Conservation (phyloP, 192 early-diverging fungal genomes). For the Chytriomyces confervae region DNA sequence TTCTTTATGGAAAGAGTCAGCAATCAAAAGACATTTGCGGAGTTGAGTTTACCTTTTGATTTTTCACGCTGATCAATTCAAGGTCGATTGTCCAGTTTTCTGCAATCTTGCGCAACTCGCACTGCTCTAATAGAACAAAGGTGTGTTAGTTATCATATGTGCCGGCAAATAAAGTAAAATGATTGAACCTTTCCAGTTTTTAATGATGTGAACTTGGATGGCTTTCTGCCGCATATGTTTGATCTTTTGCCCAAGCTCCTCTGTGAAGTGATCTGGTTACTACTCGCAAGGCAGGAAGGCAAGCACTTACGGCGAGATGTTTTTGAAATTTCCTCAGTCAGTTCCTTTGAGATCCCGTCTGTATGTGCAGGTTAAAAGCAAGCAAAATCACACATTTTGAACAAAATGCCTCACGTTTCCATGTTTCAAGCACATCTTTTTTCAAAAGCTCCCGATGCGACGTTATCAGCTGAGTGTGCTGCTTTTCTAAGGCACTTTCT, state of each 20-base stretch:
- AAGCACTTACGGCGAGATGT: background rate
- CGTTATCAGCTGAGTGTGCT: constrained; percentile 46
- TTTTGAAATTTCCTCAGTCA: background rate
- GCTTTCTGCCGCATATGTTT: constrained; percentile 44
- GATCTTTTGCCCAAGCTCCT: constrained; percentile 41
- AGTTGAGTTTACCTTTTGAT: constrained; percentile 30
- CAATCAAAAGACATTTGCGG: background rate
- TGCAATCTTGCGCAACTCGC: constrained; percentile 38
- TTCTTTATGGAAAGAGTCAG: constrained; percentile 10
- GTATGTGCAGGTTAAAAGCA: background rate
- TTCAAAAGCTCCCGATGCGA: constrained; percentile 50
- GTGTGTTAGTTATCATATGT: background rate
- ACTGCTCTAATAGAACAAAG: constrained; percentile 26
- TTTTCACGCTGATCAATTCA: constrained; percentile 41
- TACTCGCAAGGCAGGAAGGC: too few relatives aligned
- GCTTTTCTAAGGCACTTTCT: constrained; percentile 42
- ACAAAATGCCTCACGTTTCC: constrained; percentile 34
- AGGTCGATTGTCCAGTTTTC: constrained; percentile 48
- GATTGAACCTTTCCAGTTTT: constrained; percentile 42
- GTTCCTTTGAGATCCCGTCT: constrained; percentile 29
- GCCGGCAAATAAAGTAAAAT: background rate
- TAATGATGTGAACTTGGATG: constrained; percentile 42
- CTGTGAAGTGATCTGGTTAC: background rate
- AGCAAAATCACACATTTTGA: background rate
- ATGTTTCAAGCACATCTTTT: constrained; percentile 53